Base-by-base conservation (phyloP, 768 basidiomycete species). In the Cystofilobasidium ferigula region DNA sequence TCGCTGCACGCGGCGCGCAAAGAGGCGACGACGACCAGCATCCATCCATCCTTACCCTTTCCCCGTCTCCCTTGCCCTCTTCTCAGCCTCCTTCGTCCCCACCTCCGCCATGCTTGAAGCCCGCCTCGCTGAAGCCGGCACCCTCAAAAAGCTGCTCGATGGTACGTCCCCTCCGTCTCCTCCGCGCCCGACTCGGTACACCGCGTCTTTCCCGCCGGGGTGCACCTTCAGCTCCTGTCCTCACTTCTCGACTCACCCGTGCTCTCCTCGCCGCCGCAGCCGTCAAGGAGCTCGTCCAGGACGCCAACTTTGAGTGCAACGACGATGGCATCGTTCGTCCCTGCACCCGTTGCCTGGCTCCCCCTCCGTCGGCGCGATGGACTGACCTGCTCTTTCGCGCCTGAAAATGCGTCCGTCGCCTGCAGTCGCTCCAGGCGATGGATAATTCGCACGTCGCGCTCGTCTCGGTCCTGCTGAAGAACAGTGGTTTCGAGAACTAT, bases 371-470 rank as follows among this genome's bases (percentile, higher is more conserved):
- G 30, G 32, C 57, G 20, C 8, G 10, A 30, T 24, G 5, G n/a
- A 59, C 34, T 59, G 30, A 35, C 26, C 22, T 57, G 38, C 35
- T 28, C 14, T 22, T 22, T 6, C 26, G 22, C 42, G 8, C 18
- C 13, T 14, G 9, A 22, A 42, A 64, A 48, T 14, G 42, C 48
- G 34, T 51, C 42, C 34, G 9, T 35, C 5, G 16, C 14, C 18
- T 22, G 6, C 68, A 85, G 85, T 84, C 84, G 62, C 82, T 99
- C 6, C 94, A 98, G 80, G 95, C 94, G 4, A 99, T 98, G 94
- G 95, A 98, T 80, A 98, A 97, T 82, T 95, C 94, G 2, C 94
- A 98, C 77, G 94, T 99, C 72, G 95, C 94, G 0, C 87, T 98
- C 70, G 94, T 99, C 45, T 80, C 89, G 10, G 90, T 95, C 56